Evolutionary conservation across 805 yeast species (phyloP).

Genomic region (Myxozyma mucilagina): DNA sequence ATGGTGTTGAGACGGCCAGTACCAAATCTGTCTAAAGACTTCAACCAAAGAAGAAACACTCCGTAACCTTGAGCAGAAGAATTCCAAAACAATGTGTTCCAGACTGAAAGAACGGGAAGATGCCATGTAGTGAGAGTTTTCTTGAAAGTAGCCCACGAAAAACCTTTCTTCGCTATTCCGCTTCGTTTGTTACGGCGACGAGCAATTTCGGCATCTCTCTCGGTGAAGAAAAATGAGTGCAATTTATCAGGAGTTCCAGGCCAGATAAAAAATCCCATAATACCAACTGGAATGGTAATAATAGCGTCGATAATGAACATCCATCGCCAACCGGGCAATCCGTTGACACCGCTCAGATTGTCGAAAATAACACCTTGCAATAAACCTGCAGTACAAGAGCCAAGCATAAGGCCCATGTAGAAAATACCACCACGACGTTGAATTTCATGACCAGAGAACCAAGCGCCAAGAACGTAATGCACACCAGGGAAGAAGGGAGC

Average conservation of each 20-base stretch:
- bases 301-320: conserved; percentile 66
- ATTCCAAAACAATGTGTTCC: conserved; percentile 36
- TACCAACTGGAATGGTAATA: conserved; percentile 58
- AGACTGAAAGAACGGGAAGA: conserved; percentile 41
- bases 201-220: conserved; percentile 57
- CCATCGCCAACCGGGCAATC: conserved; percentile 72
- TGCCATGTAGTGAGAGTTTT: conserved; percentile 57
- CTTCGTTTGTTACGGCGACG: conserved; percentile 46
- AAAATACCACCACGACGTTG: conserved; percentile 62
- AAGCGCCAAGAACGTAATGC: conserved; percentile 60
- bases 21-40: conserved; percentile 47
- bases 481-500: conserved; percentile 52
- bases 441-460: conserved; percentile 58
- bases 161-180: conserved; percentile 36
- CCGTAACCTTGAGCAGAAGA: conserved; percentile 51
- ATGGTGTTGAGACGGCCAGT: conserved; percentile 51
- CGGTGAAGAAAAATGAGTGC: conserved; percentile 54
- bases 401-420: conserved; percentile 64
- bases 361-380: conserved; percentile 57
- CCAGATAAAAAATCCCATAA: conserved; percentile 54
- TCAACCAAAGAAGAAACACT: conserved; percentile 62
- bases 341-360: conserved; percentile 51
- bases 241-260: conserved; percentile 69
- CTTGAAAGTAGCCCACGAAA: conserved; percentile 44
- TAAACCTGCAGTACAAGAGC: conserved; percentile 61